Base-by-base conservation (phyloP, 768 basidiomycete genomes). In the Trametes punicea region DNA sequence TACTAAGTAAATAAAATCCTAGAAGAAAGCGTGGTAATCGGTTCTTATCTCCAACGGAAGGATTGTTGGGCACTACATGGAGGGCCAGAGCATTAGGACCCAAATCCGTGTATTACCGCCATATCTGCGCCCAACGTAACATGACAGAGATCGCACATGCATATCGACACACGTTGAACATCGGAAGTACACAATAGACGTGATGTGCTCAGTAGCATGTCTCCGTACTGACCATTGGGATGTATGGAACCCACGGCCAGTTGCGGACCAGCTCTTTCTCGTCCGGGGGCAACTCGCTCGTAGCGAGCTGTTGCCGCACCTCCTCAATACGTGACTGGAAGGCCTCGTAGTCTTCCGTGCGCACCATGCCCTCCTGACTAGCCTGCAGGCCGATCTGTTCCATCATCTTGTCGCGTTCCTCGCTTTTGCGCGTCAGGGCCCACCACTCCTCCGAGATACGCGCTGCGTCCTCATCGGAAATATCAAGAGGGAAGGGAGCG, bases 401-500 rank as follows among this genome's bases (percentile, higher is more conserved):
- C 3, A 48, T 20, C 10, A 48, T 7, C 15, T 23, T 10, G 33
- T 48, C 25, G 21, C 10, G 13, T 13, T 11, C 44, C 15, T 55
- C 44, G 16, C 16, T 15, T 16, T 36, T 36, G 34, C 34, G 45
- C 11, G 13, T 8, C 3, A 27, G 7, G 13, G 21, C 31, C 45
- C 6, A 21, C 21, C 44, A 38, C 25, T 55, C 33, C 23, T 36
- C 33, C 33, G 25, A 4, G 34, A 55, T 55, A 11, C 33, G 44
- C 33, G 20, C 20, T 20, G 31, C 52, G 23, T 55, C 53, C 33
- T 20, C 53, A 11, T 46, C 44, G 23, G 40, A 31, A 13, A 55
- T 46, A 11, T 55, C 44, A 27, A 46, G n/a, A n/a, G 47, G 47
- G 21, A 48, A 48, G 10, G 41, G 38, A 27, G 50, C 50, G 31